A percentile compares a stretch with the other conserved stretches of the same genome.
Evolutionary conservation across 2,329 filamentous ascomycete species (phyloP).

Genomic region (Parasarocladium wereldwijsianum): DNA sequence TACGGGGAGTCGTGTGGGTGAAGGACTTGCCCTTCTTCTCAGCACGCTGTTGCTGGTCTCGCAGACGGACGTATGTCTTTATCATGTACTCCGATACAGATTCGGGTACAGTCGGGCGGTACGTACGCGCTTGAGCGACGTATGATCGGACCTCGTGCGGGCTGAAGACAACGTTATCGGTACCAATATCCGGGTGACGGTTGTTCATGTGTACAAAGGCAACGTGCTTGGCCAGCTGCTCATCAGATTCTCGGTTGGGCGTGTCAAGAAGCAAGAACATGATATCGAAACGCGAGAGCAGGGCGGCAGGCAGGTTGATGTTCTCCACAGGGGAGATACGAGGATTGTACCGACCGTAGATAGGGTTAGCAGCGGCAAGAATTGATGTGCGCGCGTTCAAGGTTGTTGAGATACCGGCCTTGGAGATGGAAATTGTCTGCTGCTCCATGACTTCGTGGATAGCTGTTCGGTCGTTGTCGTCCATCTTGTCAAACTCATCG

Average conservation of each 20-base stretch:
- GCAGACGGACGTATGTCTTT: conserved; percentile 88
- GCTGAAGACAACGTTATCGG: conserved; percentile 58
- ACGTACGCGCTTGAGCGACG: conserved; percentile 82
- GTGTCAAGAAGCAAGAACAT: conserved; percentile 95
- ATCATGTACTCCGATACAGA: conserved; percentile 90
- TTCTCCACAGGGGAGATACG: conserved; percentile 95
- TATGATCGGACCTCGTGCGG: conserved; percentile 93
- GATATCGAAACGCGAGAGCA: conserved; percentile 93
- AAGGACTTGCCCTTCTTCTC: conserved; percentile 88
- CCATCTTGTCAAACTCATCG: conserved; percentile 84
- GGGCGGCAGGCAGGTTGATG: conserved; percentile 94
- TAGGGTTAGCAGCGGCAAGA: conserved; percentile 86
- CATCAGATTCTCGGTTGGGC: conserved; percentile 75
- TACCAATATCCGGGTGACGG: conserved; percentile 64
- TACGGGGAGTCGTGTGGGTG: conserved; percentile 85
- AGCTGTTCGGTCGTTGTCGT: conserved; percentile 66
- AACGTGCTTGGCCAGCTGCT: conserved; percentile 89
- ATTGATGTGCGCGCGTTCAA: conserved; percentile 94
- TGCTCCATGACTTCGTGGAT: conserved; percentile 86
- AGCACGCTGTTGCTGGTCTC: conserved; percentile 80
- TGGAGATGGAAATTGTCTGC: conserved; percentile 75
- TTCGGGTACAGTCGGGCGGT: conserved; percentile 72
- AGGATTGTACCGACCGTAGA: conserved; percentile 97
- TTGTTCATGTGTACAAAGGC: conserved; percentile 96
- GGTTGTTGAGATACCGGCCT: conserved; percentile 56